Base-by-base conservation (phyloP, 2,329 filamentous ascomycete genomes). In the Orbilia javanica region DNA sequence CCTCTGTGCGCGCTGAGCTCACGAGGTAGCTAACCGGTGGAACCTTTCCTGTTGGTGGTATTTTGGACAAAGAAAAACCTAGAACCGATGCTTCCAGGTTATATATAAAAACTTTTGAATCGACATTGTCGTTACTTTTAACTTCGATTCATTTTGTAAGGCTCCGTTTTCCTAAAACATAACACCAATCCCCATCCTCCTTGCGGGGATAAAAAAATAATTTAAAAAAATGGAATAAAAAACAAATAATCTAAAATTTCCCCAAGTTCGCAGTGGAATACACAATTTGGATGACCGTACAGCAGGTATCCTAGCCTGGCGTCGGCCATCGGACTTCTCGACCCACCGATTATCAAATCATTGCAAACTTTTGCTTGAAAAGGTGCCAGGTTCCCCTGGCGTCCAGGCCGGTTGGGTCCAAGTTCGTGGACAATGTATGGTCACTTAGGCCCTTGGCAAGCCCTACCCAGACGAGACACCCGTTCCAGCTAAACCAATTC, bases 281-380 rank as follows among this genome's bases (percentile, higher is more conserved):
- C 52, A 13, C n/a, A 8, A 10, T 36, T 20, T 5, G 18, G 13
- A 22, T n/a, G 55, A 42, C 31, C 34, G 5, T 27, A 34, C 18
- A 29, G 18, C 3, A 36, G 22, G 4, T 39, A n/a, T 57, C 52
- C 52, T 57, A 10, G 20, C 20, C 0, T 46, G 50, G 39, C 18
- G 48, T 73, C 69, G 69, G 69, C 60, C 57, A 34, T 73, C 69
- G 69, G 69, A 6, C 60, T 39, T 73, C 48, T 57, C 5, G 50
- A 25, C 20, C 25, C 50, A 27, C 69, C 69, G 69, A 73, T 73
- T 73, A 73, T 66, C 69, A 73, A 73, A 73, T 73, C 48, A 53
- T 34, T 22, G 48, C 52, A 48, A 57, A 65, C 25, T 44, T 66
- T 72, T 72, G 57, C 68, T 65, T 42, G 48, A 73, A 73, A 18